Conservation (phyloP, 73 alveolate species). For the Paramecium pentaurelia region DNA sequence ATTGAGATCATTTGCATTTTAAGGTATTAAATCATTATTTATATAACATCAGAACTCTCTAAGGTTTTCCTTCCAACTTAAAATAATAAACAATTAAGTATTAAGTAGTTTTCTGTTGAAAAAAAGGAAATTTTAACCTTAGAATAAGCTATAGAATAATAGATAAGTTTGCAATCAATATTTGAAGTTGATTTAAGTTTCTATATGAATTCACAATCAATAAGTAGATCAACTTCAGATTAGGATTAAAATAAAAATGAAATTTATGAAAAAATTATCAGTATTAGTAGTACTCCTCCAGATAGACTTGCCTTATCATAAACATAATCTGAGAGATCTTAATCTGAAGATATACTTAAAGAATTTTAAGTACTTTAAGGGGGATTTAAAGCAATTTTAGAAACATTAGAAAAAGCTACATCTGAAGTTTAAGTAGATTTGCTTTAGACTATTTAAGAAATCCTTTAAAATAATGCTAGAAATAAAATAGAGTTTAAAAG, state of each 20-base stretch:
- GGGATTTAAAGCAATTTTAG: constrained; percentile 34
- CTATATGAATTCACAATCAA: background rate
- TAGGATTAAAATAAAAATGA: background rate
- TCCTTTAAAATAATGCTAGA: background rate
- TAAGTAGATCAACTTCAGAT: constrained; percentile 1
- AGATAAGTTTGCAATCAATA: background rate
- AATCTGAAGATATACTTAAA: constrained; percentile 7
- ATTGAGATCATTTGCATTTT: constrained; percentile 37
- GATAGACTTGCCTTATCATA: background rate
- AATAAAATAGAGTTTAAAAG: constrained; percentile 25
- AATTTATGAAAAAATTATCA: background rate
- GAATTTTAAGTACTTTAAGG: constrained; percentile 29
- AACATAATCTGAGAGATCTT: background rate
- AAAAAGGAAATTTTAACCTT: background rate
- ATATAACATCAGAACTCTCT: background rate
- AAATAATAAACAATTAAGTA: background rate
- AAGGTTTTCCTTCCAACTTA: background rate
- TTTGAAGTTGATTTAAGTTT: background rate
- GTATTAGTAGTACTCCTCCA: background rate
- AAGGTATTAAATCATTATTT: background rate
- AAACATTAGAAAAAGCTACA: constrained; percentile 15
- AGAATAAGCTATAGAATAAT: background rate
- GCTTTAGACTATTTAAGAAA: background rate
- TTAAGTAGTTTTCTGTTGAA: background rate
- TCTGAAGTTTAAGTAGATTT: constrained; percentile 20